Base-by-base conservation (phyloP, 1,139 yeast species). In the Blastobotrys illinoisensis region DNA sequence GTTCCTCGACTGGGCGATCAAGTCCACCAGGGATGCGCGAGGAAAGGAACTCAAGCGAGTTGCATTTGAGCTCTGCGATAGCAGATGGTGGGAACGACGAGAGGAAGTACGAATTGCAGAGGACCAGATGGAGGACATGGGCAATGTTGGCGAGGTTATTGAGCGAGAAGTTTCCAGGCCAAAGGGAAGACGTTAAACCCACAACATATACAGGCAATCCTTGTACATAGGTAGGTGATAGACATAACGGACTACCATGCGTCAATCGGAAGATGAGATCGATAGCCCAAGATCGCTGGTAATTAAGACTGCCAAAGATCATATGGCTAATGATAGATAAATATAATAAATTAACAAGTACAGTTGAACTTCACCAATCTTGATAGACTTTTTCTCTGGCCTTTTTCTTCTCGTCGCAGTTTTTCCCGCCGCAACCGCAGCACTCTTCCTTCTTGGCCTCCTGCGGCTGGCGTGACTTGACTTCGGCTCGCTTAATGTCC, bases 81-180 rank as follows among this genome's bases (percentile, higher is more conserved):
- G 86, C 60, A 81, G 98, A 74, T 93, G 96, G 95, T 93, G 98
- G 98, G 98, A 93, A 69, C 86, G 98, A 74, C 84, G 98, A 74
- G 98, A 93, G 67, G 95, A 86, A 64, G 85, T 91, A 21, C 84
- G 96, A 66, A 79, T 83, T 45, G 88, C 89, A 49, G 99, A 93
- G 72, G 98, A 91, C 64, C 82, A 82, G 66, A 74, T 88, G 67
- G 98, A 91, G 71, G 96, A 89, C 62, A 67, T 87, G 70, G 96
- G 96, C 53, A 97, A 96, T 55, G 93, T 90, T 57, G 96, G 88
- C 21, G 96, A 88, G 58, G 85, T 91, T 46, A 74, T 93, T n/a
- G 97, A 90, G 65, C 82, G 81, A 64, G 96, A 79, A n/a, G 62
- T 81, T 7, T 53, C 56, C 40, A 28, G 56, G 14, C 57, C 58